These are phyloP conservation scores for Kalmusia sp. DNA, from an alignment of 2,329 filamentous ascomycete species.

Conservation along the genomic window DNA sequence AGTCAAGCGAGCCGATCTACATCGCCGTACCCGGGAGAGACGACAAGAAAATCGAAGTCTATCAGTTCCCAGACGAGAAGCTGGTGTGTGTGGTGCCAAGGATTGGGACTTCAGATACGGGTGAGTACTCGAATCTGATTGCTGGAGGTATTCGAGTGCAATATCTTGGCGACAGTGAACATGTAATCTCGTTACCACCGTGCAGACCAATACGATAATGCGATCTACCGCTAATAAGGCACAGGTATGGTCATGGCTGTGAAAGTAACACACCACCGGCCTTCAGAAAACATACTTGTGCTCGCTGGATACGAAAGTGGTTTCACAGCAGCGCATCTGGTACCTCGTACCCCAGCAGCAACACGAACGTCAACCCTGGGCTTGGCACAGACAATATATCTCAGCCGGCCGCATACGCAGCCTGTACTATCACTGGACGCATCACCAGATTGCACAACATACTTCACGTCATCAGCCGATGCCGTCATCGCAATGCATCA, in stretches of 20 bases:
- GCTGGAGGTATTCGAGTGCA: neutral
- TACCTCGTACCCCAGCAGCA: slow-evolving; percentile 48
- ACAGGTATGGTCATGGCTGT: slow-evolving; percentile 92
- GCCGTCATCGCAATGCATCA: slow-evolving; percentile 79
- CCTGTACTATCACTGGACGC: slow-evolving; percentile 73
- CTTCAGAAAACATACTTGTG: slow-evolving; percentile 61
- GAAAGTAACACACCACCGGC: slow-evolving; percentile 37
- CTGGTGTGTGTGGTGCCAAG: slow-evolving; percentile 68
- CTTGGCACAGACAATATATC: slow-evolving; percentile 63
- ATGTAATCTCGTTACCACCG: no score
- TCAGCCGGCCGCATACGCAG: slow-evolving; percentile 73
- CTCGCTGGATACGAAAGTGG: slow-evolving; percentile 88
- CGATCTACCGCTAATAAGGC: slow-evolving; percentile 38
- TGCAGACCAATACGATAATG: neutral
- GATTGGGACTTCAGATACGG: slow-evolving; percentile 52
- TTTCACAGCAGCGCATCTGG: slow-evolving; percentile 69
- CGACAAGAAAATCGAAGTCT: slow-evolving; percentile 75
- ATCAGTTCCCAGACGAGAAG: slow-evolving; percentile 76
- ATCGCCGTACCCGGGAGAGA: slow-evolving; percentile 74
- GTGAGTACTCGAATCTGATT: slow-evolving; percentile 23
- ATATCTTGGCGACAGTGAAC: neutral
- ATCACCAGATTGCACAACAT: slow-evolving; percentile 57
- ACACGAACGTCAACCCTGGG: slow-evolving; percentile 58
- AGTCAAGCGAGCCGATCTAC: slow-evolving; percentile 55
- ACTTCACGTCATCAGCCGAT: slow-evolving; percentile 84